Conservation (phyloP, 257 asterid genomes). For the Mentha longifolia region DNA sequence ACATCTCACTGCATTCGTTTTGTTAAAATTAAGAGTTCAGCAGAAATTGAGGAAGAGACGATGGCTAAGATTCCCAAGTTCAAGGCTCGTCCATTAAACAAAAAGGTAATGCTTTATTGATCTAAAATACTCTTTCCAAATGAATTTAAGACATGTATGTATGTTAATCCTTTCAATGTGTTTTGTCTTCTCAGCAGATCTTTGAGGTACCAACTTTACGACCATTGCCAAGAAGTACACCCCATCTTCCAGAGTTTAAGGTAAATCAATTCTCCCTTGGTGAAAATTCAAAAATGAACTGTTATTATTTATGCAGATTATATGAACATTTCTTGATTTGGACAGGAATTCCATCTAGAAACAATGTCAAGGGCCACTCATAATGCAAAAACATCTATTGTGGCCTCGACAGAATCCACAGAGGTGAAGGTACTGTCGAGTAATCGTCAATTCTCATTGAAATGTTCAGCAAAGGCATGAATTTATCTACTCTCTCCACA, state of each 20-base stretch:
- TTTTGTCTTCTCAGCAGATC: constrained; percentile 48
- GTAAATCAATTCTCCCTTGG: constrained; percentile 39
- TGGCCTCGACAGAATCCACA: constrained; percentile 63
- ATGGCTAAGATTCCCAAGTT: constrained; percentile 93
- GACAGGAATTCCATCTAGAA: constrained; percentile 88
- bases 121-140: background rate
- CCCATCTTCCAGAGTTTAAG: constrained; percentile 87
- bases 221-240: constrained; percentile 69
- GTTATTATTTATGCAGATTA: constrained; percentile 13
- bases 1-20: constrained; percentile 87
- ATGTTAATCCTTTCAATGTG: background rate
- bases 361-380: constrained; percentile 88
- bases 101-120: constrained; percentile 54
- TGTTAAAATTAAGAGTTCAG: constrained; percentile 71
- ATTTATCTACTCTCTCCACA: constrained; percentile 4
- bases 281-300: constrained; percentile 6
- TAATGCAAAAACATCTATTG: constrained; percentile 67
- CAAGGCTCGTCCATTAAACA: constrained; percentile 84
- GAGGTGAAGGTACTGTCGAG: constrained; percentile 45
- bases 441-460: constrained; percentile 12
- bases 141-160: background rate
- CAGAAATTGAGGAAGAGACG: constrained; percentile 91
- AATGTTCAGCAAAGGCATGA: background rate
- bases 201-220: constrained; percentile 67
- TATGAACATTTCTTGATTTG: constrained; percentile 18